Evolutionary conservation across 139 green algal genomes (phyloP).

Genomic region (Chlamydomonas asymmetrica): DNA sequence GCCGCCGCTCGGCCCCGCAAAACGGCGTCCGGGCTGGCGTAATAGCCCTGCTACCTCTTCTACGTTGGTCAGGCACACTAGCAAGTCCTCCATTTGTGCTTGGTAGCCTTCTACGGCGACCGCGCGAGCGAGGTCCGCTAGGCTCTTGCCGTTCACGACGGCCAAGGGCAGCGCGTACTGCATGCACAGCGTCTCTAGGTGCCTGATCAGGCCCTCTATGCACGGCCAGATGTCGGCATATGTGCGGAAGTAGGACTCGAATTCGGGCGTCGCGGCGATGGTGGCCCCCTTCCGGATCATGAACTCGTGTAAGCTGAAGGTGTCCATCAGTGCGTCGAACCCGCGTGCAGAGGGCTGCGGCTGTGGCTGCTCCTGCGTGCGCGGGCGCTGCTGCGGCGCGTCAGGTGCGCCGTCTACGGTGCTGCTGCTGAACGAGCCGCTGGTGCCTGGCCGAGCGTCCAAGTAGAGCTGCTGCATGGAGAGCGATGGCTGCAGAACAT

Average conservation of each 20-base stretch:
- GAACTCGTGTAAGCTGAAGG: slow-evolving; percentile 60
- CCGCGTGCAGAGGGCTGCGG: slow-evolving; percentile 5
- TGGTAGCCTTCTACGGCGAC: slow-evolving; percentile 13
- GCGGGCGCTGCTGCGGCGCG: background rate
- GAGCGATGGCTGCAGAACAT: too few species aligned
- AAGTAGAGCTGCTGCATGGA: too few species aligned
- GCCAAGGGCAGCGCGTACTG: slow-evolving; percentile 57
- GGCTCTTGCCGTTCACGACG: slow-evolving; percentile 55
- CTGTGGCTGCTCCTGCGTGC: background rate
- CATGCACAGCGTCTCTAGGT: slow-evolving; percentile 48
- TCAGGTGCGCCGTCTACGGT: background rate
- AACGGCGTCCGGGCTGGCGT: slow-evolving; percentile 54
- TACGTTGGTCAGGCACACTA: slow-evolving; percentile 66
- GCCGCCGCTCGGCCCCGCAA: slow-evolving; percentile 36
- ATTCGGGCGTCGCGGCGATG: slow-evolving; percentile 61
- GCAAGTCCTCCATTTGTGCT: slow-evolving; percentile 51
- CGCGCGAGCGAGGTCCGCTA: slow-evolving; percentile 43
- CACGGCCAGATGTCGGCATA: slow-evolving; percentile 46
- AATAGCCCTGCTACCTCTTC: slow-evolving; percentile 55
- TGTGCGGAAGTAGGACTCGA: slow-evolving; percentile 49
- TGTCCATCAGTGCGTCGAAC: slow-evolving; percentile 65
- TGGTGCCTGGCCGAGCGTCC: too few species aligned
- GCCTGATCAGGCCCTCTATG: slow-evolving; percentile 45
- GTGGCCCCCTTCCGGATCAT: slow-evolving; percentile 51
- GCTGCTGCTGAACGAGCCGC: background rate